Conservation (phyloP, 345 rosid species). For the Mangifera indica region DNA sequence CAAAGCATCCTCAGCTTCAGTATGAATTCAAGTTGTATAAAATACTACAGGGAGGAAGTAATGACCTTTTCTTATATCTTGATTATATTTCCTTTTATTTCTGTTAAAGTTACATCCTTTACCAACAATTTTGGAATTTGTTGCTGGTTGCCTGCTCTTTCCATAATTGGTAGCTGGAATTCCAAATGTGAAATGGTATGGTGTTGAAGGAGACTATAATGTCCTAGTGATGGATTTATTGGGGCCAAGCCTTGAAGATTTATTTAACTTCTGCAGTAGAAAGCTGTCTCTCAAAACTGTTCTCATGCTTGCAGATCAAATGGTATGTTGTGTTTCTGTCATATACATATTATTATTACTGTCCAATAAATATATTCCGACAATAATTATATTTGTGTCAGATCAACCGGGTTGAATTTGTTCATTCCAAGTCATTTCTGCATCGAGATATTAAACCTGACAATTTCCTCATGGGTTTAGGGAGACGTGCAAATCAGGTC, state of each 20-base stretch:
- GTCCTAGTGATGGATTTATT: conserved; percentile 84
- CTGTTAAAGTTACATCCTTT: neutral
- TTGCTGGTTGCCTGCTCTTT: conserved; percentile 3
- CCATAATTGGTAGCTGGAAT: conserved; percentile 64
- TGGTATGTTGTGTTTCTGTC: conserved; percentile 46
- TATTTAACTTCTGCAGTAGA: conserved; percentile 84
- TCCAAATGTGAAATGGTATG: conserved; percentile 80
- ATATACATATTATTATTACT: conserved; percentile 5
- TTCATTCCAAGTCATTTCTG: conserved; percentile 81
- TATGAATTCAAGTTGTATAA: conserved; percentile 86
- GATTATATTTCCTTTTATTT: neutral
- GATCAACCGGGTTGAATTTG: conserved; percentile 86
- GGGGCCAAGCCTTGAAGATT: conserved; percentile 94
- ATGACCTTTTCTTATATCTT: conserved; percentile 8
- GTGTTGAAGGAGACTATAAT: conserved; percentile 82
- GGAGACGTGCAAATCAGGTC: conserved; percentile 86
- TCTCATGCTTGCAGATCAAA: conserved; percentile 93
- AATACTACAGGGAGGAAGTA: conserved; percentile 96
- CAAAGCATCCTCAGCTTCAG: conserved; percentile 87
- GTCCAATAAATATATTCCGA: conserved; percentile 3
- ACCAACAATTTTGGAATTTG: neutral
- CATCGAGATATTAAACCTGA: conserved; percentile 94
- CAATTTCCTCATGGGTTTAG: conserved; percentile 92
- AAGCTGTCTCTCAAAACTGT: conserved; percentile 87
- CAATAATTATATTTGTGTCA: conserved; percentile 30